A percentile compares a stretch with the other conserved stretches of the same genome.
Conservation (phyloP, 2,329 filamentous ascomycete species). For the Pseudonectria foliicola region DNA sequence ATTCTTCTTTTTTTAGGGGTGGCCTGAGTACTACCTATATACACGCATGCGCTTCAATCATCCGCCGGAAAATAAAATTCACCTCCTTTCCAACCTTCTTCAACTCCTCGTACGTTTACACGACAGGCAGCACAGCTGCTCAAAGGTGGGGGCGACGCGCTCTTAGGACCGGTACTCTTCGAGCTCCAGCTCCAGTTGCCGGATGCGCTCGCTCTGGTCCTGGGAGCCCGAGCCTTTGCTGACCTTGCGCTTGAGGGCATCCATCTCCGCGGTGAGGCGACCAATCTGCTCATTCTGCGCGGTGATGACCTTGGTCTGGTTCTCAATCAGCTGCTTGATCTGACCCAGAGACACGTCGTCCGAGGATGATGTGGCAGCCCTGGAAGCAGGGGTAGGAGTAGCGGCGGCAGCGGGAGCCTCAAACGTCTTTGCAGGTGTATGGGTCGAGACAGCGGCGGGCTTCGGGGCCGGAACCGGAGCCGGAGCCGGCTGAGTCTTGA, state of each 20-base stretch:
- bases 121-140: conserved; percentile 4
- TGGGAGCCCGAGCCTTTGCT: conserved; percentile 43
- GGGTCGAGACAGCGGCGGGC: conserved; percentile 11
- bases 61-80: conserved; percentile 2
- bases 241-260: conserved; percentile 72
- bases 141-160: background rate
- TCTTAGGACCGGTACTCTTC: conserved; percentile 53
- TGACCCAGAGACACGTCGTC: conserved; percentile 57
- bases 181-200: conserved; percentile 60
- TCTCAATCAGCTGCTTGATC: conserved; percentile 70
- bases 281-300: conserved; percentile 72
- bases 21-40: conserved; percentile 11
- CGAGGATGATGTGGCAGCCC: conserved; percentile 21
- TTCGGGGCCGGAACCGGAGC: conserved; percentile 7
- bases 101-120: conserved; percentile 1
- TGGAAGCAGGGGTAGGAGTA: conserved; percentile 24
- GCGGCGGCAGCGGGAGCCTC: conserved; percentile 18
- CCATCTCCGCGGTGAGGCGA: conserved; percentile 64
- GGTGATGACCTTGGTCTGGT: conserved; percentile 69
- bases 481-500: conserved; percentile 16
- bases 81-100: conserved; percentile 1
- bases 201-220: conserved; percentile 61
- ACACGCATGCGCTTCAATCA: conserved; percentile 19
- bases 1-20: no score
- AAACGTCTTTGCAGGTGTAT: conserved; percentile 23